These are phyloP conservation scores for Zygosaccharomyces sapae DNA, from an alignment of 1,139 yeast species.

Conservation along the genomic window DNA sequence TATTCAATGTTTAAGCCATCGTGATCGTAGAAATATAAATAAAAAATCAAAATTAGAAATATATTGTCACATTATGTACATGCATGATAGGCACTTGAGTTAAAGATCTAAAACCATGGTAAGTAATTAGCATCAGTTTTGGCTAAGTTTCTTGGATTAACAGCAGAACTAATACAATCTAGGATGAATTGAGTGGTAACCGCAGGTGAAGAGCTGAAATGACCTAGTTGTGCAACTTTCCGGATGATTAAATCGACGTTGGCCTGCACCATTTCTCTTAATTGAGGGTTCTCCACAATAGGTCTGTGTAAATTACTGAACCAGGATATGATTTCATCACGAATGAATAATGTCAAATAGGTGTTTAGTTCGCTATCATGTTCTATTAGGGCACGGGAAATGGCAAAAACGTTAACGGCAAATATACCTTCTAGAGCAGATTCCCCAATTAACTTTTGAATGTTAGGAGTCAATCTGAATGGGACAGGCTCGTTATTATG, in stretches of 20 bases:
- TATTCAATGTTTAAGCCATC: slow-evolving; percentile 9
- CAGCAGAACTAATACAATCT: slow-evolving; percentile 92
- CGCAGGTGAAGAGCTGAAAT: slow-evolving; percentile 63
- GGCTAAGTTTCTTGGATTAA: slow-evolving; percentile 90
- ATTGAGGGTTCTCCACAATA: slow-evolving; percentile 58
- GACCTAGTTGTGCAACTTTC: slow-evolving; percentile 67
- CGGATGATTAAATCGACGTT: slow-evolving; percentile 85
- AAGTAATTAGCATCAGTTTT: slow-evolving; percentile 92
- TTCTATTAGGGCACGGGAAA: slow-evolving; percentile 83
- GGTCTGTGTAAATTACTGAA: slow-evolving; percentile 72
- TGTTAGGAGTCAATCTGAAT: slow-evolving; percentile 91
- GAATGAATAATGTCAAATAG: slow-evolving; percentile 82
- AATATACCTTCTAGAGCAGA: slow-evolving; percentile 87
- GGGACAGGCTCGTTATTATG: slow-evolving; percentile 95
- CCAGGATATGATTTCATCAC: slow-evolving; percentile 95
- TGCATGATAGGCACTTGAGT: background rate
- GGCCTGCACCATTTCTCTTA: slow-evolving; percentile 80
- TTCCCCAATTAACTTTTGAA: slow-evolving; percentile 90
- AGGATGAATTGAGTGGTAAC: slow-evolving; percentile 92
- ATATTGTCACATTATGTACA: slow-evolving; percentile 1
- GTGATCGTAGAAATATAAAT: too few species aligned
- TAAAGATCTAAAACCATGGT: slow-evolving; percentile 60
- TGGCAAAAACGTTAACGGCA: slow-evolving; percentile 77
- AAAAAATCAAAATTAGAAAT: background rate
- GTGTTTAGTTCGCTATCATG: slow-evolving; percentile 89